Evolutionary conservation across 805 yeast genomes (phyloP), one percentile per base, ranked within the genome.

Genomic region (Ogataea chonburiensis): DNA sequence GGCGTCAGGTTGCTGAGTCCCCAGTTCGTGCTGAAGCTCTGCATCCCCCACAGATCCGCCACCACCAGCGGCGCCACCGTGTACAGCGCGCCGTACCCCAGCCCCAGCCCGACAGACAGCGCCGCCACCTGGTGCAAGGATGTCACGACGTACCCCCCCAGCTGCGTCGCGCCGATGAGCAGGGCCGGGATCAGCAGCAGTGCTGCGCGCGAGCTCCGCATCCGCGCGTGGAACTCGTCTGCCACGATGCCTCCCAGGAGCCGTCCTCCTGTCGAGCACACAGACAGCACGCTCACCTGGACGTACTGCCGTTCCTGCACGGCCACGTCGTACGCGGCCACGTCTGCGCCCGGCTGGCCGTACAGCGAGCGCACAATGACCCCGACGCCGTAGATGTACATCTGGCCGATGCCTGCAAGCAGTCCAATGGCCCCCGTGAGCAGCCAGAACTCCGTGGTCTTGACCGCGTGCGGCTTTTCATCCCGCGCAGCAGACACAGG

Each of bases 351-450:
- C 3, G 49, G 42, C 1, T 50, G 60, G 3, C 51, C 56, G 13
- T 60, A 50, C 24, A 77, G 58, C 0, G 83, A 74, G 34, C 66
- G 64, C 10, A 80, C 83, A 48, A 83, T 73, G 50, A 78, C 81
- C 0, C 94, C 94, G 24, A 83, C 75, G 0, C 86, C 75, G 47
- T 78, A 81, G 25, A 84, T 84, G 53, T 79, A 85, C 73, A 81
- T 74, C 49, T 83, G 91, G 17, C 88, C 83, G 38, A 77, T 55
- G 0, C 87, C 89, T 7, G 83, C 75, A 12, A 75, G 52, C 14
- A 80, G 45, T 1, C 86, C 76, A 19, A 80, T 62, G 12, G 75
- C 58, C 2, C 64, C 16, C 24, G 70, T 68, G 37, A 80, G 70
- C 5, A 67, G 53, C 70, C 85, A 71, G 50, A 78, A 83, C 12